Conservation (phyloP, 1,284 basidiomycete species). For the Tranzscheliella williamsii region DNA sequence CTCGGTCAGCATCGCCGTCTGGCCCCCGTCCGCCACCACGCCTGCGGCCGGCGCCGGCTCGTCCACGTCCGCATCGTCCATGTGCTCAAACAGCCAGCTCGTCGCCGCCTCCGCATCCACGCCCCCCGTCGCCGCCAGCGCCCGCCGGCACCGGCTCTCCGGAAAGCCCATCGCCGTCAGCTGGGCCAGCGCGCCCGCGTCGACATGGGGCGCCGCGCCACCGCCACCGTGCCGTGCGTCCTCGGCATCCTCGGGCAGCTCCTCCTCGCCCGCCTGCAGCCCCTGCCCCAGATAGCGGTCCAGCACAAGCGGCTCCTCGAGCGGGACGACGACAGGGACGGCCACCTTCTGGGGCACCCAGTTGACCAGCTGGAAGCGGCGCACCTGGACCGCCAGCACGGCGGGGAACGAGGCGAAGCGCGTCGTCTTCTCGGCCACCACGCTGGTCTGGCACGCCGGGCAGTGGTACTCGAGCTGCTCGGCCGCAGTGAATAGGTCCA, state of each 20-base stretch:
- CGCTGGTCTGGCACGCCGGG: slow-evolving; percentile 69
- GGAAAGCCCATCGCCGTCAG: slow-evolving; percentile 56
- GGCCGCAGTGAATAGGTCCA: slow-evolving; percentile 70
- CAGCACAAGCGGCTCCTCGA: slow-evolving; percentile 67
- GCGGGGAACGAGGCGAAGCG: slow-evolving; percentile 86
- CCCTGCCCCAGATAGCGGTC: slow-evolving; percentile 76
- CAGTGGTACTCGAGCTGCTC: slow-evolving; percentile 77
- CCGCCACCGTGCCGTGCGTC: background rate
- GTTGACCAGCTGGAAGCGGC: slow-evolving; percentile 92
- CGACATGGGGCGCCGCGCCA: slow-evolving; percentile 4
- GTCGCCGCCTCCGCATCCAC: slow-evolving; percentile 79
- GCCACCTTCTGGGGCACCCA: slow-evolving; percentile 97
- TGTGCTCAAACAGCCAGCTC: slow-evolving; percentile 92
- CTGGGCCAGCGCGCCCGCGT: slow-evolving; percentile 45
- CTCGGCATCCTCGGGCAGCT: slow-evolving; percentile 69
- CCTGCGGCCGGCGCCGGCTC: slow-evolving; percentile 64
- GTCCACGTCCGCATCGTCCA: slow-evolving; percentile 93
- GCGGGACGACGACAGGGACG: slow-evolving; percentile 78
- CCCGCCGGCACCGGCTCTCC: slow-evolving; percentile 62
- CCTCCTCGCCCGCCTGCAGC: slow-evolving; percentile 73
- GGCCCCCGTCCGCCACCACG: slow-evolving; percentile 49
- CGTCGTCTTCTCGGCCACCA: slow-evolving; percentile 70
- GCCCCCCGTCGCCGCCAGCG: slow-evolving; percentile 79
- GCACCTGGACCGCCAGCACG: slow-evolving; percentile 84
- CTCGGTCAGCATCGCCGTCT: slow-evolving; percentile 71